Evolutionary conservation across 1,284 basidiomycete species (phyloP).

Genomic region (Anthracocystis walkeri): DNA sequence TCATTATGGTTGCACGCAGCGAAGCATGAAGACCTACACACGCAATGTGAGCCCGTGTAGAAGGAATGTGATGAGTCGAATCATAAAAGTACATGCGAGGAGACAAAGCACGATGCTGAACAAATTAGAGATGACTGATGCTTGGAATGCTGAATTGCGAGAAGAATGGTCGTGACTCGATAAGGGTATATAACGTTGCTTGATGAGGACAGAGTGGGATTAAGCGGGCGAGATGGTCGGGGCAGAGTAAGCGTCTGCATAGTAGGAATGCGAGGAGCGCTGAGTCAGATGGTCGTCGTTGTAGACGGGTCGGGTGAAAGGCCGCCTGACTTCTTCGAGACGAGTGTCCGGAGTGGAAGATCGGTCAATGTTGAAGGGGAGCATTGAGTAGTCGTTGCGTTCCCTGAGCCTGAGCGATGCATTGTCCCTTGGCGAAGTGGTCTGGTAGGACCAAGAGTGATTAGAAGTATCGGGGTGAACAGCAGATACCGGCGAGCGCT

Average conservation of each 20-base stretch:
- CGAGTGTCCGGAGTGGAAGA: constrained; percentile 51
- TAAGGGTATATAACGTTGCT: constrained; percentile 17
- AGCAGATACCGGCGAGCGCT: constrained; percentile 14
- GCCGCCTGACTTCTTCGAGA: constrained; percentile 47
- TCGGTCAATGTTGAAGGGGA: constrained; percentile 43
- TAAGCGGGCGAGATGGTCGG: constrained; percentile 13
- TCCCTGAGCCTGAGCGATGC: constrained; percentile 42
- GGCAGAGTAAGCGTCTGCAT: constrained; percentile 3
- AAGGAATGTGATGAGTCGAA: constrained; percentile 5
- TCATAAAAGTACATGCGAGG: constrained; percentile 17
- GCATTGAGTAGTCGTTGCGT: constrained; percentile 30
- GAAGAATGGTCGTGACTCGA: not conserved
- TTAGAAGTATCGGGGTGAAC: constrained; percentile 3
- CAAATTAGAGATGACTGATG: constrained; percentile 29
- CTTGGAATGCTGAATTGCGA: constrained; percentile 7
- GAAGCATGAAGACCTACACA: not conserved
- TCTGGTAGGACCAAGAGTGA: constrained; percentile 22
- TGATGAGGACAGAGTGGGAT: not conserved
- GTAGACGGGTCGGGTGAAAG: constrained; percentile 32
- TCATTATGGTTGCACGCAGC: not conserved
- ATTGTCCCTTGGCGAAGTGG: constrained; percentile 23
- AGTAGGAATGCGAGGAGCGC: not conserved
- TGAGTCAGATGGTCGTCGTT: constrained; percentile 1
- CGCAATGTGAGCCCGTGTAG: not conserved
- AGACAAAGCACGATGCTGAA: constrained; percentile 2